Conservation (phyloP, 352 stramenopile genomes). For the Discostella stelligera region DNA sequence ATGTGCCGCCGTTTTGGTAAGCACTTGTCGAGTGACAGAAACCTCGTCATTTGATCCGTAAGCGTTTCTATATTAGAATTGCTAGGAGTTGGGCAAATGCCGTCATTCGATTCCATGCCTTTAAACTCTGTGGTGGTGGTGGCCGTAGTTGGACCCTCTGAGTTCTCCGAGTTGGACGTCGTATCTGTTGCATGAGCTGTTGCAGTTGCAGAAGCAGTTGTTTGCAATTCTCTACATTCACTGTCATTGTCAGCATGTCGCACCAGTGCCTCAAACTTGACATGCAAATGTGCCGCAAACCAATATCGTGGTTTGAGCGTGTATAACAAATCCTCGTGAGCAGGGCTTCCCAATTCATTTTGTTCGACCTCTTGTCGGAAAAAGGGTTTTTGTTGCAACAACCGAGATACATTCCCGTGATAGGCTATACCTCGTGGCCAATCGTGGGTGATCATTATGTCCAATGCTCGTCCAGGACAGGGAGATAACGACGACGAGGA, state of each 20-base stretch:
- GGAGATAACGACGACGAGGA: background rate
- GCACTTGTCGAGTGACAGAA: conserved; percentile 99
- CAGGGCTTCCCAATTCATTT: conserved; percentile 91
- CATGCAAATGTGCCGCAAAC: conserved; percentile 98
- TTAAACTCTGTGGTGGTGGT: conserved; percentile 33
- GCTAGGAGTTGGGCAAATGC: conserved; percentile 25
- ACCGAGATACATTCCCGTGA: conserved; percentile 87
- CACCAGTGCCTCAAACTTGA: conserved; percentile 97
- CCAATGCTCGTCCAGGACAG: conserved; percentile 60
- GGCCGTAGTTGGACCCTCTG: background rate
- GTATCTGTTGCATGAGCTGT: background rate
- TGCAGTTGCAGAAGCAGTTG: conserved; percentile 8
- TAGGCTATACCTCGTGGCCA: conserved; percentile 97
- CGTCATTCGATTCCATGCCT: conserved; percentile 50
- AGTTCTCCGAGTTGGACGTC: background rate
- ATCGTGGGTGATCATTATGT: conserved; percentile 96
- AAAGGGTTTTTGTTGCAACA: conserved; percentile 93
- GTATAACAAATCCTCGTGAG: conserved; percentile 90
- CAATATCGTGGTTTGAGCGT: conserved; percentile 91
- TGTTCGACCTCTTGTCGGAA: conserved; percentile 92
- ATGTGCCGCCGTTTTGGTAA: conserved; percentile 93
- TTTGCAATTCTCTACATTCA: background rate
- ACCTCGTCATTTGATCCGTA: conserved; percentile 87
- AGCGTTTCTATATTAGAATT: conserved; percentile 41
- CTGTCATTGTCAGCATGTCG: conserved; percentile 69